Base-by-base conservation (phyloP, 495 filamentous ascomycete species). In the Poronia punctata region DNA sequence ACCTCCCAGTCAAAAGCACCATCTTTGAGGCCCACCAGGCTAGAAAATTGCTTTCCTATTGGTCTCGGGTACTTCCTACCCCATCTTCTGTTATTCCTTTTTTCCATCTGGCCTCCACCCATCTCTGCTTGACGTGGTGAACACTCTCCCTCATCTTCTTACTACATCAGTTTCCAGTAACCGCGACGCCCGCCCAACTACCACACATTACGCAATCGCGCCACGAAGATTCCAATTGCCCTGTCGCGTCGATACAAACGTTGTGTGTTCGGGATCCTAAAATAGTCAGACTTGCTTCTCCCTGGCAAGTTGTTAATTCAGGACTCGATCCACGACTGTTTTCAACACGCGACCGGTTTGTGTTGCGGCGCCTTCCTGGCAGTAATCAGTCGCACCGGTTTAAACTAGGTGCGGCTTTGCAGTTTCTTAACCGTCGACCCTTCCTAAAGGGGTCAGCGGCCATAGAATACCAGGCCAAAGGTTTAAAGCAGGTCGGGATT, bases 401-500 rank as follows among this genome's bases (percentile, higher is more conserved):
- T n/a, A n/a, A n/a, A n/a, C n/a, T n/a, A n/a, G n/a, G n/a, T n/a
- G n/a, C n/a, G n/a, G n/a, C n/a, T n/a, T n/a, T n/a, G n/a, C n/a
- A n/a, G n/a, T n/a, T n/a, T n/a, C n/a, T n/a, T n/a, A n/a, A n/a
- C n/a, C n/a, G n/a, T n/a, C n/a, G n/a, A n/a, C n/a, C n/a, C n/a
- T n/a, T n/a, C 16, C 17, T 3, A 46, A 34, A 26, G 28, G 24
- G n/a, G n/a, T n/a, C 31, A 19, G n/a, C 19, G 3, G 18, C 18
- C 19, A 25, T 28, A 25, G 17, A 24, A 32, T 34, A 15, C 33
- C 4, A 8, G 22, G 5, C 26, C 14, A 19, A 29, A 28, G 38
- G 34, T 45, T 20, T 45, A 37, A 31, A 30, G 35, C 27, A 28
- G 45, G 38, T 41, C 39, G 46, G 45, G 49, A 49, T 53, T 17